Evolutionary conservation across 768 basidiomycete species (phyloP), one percentile per base, ranked within the genome.

Genomic region (Porphyrellus cyaneotinctus): DNA sequence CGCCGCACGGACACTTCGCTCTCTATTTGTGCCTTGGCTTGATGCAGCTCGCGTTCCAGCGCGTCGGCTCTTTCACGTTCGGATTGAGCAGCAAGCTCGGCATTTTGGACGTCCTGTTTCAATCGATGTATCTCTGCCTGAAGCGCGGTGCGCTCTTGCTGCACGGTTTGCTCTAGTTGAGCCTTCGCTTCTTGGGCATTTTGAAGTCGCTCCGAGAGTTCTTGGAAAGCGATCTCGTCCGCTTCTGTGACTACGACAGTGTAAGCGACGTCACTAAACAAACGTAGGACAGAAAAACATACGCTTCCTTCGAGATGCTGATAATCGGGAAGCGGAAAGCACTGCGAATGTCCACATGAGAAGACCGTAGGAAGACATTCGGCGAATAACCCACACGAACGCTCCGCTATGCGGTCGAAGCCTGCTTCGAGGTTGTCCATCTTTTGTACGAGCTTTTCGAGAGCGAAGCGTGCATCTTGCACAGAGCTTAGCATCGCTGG

Each of bases 321-420:
- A 79, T 47, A 91, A 62, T 26, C 88, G 75, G 15, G 90, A 91
- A 37, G 84, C 77, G 15, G 90, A 91, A 35, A 91, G 75, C 32
- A 93, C 91, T 91, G 47, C 28, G 49, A 52, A 26, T 36, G 17
- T 46, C 31, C 53, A 53, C n/a, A 55, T 56, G 35, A 46, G 14
- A 44, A 51, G 18, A 38, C 10, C 2, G 35, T 32, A 6, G 20
- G 3, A 4, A 5, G 28, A 28, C 6, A 14, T 22, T 22, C 4
- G n/a, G 41, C 2, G 24, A 17, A 6, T 0, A 55, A 60, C 89
- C 51, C 65, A 92, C 92, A 68, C 53, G 89, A 90, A 43, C 87
- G 81, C 65, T 94, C 91, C 4, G 89, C 87, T 60, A 95, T 86
- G 57, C 83, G 80, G 60, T 95, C 93, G 62, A 97, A 94, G 2